These are phyloP conservation scores for Coniferiporia sulphurascens DNA, from an alignment of 1,284 basidiomycete species.

Conservation along the genomic window DNA sequence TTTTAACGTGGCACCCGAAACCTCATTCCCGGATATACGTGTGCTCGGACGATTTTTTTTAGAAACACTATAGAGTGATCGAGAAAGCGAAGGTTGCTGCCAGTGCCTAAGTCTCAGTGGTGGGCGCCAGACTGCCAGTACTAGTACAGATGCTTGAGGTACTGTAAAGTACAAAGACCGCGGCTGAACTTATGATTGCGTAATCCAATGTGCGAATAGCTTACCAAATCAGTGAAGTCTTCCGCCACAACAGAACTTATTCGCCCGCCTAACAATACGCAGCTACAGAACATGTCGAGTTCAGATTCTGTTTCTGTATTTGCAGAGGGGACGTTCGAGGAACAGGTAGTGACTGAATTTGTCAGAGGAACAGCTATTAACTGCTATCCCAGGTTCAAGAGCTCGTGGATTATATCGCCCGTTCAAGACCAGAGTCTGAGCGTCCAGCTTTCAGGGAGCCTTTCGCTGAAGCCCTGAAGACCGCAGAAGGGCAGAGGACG, in stretches of 20 bases:
- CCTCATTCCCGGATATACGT: no score
- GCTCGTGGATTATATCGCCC: slow-evolving; percentile 71
- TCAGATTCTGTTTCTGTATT: slow-evolving; percentile 82
- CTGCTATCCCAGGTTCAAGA: slow-evolving; percentile 59
- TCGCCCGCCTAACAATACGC: background rate
- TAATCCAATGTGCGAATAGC: background rate
- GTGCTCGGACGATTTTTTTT: no score
- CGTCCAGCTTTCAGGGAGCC: slow-evolving; percentile 59
- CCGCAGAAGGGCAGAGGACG: slow-evolving; percentile 48
- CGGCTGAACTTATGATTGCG: no score
- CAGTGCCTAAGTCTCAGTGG: no score
- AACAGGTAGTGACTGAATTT: slow-evolving; percentile 53
- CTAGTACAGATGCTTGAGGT: no score
- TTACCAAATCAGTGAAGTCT: background rate
- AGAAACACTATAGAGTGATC: no score
- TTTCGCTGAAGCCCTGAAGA: slow-evolving; percentile 57
- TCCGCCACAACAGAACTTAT: background rate
- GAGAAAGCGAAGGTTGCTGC: no score
- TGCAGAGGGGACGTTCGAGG: slow-evolving; percentile 83
- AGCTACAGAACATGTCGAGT: slow-evolving; percentile 6
- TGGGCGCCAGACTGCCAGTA: no score
- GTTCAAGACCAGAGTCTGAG: slow-evolving; percentile 65
- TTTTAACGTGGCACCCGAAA: no score
- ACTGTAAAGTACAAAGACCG: no score
- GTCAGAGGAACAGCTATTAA: background rate